Evolutionary conservation across 2,329 filamentous ascomycete genomes (phyloP), one percentile per base, ranked within the genome.

Genomic region (Fusarium sororula): DNA sequence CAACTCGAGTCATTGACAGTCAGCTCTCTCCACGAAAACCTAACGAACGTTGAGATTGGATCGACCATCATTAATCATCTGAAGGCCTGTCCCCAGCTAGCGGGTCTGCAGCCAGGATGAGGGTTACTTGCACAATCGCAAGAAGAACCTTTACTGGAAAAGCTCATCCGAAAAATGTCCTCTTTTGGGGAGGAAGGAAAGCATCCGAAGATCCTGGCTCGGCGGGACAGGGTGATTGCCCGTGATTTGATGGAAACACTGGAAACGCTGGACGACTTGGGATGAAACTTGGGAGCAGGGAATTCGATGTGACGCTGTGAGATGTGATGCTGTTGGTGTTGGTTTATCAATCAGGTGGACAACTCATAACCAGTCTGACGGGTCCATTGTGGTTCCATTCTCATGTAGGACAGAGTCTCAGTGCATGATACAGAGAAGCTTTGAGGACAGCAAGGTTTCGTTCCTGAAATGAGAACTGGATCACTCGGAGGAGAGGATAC

Each of bases 21-120:
- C 24, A 30, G 39, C 39, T 32, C 59, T 53, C 51, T 62, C 64
- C 44, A 42, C n/a, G 41, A 68, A 55, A 55, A 37, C 22, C 38
- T 71, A 71, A 48, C 50, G 61, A 60, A 74, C 70, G 70, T 73
- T 73, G 70, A 73, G 66, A 73, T 73, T 70, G 60, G 53, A 63
- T 66, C 63, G 56, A 53, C n/a, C 32, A 26, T 26, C 18, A 53
- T 26, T 66, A 26, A 47, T 48, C 45, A 30, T 35, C 42, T 50
- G 11, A 45, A 44, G 44, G 47, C 70, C 61, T 67, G 70, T 59
- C 61, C 60, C 66, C n/a, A 53, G 70, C 45, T 28, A 51, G 50
- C 57, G 65, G 56, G 63, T 54, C 63, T 26, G 35, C 30, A 20
- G 26, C 51, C 39, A 53, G 65, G 64, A 54, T 68, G 50, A 41